Percentiles rank a stretch among this genome's conserved stretches.
Conservation (phyloP, 768 basidiomycete species). For the Calocybe gangraenosa region DNA sequence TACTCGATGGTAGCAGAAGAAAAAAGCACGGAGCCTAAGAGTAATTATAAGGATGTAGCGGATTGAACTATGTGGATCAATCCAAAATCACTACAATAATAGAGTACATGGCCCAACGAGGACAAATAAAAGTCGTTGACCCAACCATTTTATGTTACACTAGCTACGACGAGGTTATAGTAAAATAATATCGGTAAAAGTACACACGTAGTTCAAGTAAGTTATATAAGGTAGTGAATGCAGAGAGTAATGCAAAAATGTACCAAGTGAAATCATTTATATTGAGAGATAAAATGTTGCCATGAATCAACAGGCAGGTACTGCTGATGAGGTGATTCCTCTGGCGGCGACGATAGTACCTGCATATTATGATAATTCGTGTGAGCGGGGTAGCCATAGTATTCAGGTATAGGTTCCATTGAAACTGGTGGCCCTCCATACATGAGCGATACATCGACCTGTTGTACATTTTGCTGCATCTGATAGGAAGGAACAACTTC, state of each 20-base stretch:
- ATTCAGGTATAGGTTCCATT: conserved; percentile 27
- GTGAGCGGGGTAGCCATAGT: conserved; percentile 25
- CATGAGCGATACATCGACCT: conserved; percentile 15
- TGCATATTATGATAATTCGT: conserved; percentile 20
- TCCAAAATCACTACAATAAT: not conserved
- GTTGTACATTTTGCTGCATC: conserved; percentile 16
- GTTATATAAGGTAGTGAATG: conserved; percentile 7
- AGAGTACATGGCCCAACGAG: conserved; percentile 18
- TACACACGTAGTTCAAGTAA: conserved; percentile 12
- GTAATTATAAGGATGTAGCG: too few species aligned
- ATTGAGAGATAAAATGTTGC: conserved; percentile 46
- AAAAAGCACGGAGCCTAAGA: not conserved
- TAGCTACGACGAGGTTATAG: conserved; percentile 2
- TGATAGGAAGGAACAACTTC: conserved; percentile 13
- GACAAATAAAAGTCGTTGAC: conserved; percentile 25
- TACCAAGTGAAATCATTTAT: conserved; percentile 19
- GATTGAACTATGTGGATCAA: too few species aligned
- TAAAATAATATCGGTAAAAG: conserved; percentile 16
- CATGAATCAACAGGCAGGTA: conserved; percentile 36
- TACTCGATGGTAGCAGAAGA: conserved; percentile 6
- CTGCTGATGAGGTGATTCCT: conserved; percentile 30
- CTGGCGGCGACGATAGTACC: conserved; percentile 22
- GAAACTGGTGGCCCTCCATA: conserved; percentile 18
- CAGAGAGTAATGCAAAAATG: conserved; percentile 1
- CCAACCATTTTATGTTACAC: not conserved